Conservation (phyloP, 202 grass and related monocot species). For the Setaria italica region DNA sequence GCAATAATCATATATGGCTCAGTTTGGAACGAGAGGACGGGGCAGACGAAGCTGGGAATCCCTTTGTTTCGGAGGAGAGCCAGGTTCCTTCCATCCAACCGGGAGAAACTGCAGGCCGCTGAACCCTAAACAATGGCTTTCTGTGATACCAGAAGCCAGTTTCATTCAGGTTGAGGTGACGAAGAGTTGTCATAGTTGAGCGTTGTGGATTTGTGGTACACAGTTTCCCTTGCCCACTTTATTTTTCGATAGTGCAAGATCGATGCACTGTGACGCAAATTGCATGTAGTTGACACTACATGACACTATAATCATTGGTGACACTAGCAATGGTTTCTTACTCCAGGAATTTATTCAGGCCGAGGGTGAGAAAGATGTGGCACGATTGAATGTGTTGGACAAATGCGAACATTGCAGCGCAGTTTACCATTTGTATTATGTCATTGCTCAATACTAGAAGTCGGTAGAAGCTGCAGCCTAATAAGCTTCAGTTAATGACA, state of each 20-base stretch:
- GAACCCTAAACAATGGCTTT: slow-evolving; percentile 38
- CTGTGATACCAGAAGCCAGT: slow-evolving; percentile 44
- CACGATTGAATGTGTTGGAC: too few relatives aligned
- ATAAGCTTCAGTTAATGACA: not conserved
- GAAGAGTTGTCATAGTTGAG: slow-evolving; percentile 16
- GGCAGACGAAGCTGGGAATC: slow-evolving; percentile 7
- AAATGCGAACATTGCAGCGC: too few relatives aligned
- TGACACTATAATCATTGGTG: too few relatives aligned
- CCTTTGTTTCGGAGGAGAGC: slow-evolving; percentile 25
- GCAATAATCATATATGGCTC: slow-evolving; percentile 14
- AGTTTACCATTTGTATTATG: too few relatives aligned
- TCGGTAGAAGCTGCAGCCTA: not conserved
- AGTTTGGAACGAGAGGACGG: slow-evolving; percentile 40
- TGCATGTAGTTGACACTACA: not conserved
- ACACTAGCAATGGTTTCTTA: not conserved
- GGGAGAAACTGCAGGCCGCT: not conserved
- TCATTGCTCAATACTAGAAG: not conserved
- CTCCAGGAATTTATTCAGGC: not conserved
- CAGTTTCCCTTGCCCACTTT: not conserved
- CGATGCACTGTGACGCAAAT: not conserved
- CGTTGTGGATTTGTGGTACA: not conserved
- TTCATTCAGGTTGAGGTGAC: slow-evolving; percentile 20
- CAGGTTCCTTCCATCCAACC: not conserved
- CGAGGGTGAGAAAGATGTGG: too few relatives aligned
- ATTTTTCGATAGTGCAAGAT: slow-evolving; percentile 9